Evolutionary conservation across 768 basidiomycete species (phyloP).

Genomic region (Leccinum barrowsii): DNA sequence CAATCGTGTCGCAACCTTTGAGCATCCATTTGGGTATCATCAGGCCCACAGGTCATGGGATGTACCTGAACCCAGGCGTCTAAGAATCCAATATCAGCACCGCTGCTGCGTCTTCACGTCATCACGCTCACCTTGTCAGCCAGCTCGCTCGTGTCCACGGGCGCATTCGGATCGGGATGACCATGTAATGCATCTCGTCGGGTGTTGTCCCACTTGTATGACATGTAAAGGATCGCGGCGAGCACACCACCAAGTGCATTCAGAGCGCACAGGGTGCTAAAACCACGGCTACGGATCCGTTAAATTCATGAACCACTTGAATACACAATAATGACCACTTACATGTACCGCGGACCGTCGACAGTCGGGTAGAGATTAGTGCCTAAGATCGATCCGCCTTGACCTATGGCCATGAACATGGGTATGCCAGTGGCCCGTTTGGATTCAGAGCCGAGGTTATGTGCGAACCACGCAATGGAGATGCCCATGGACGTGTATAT

Average conservation of each 20-base stretch:
- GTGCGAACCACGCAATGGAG: constrained; percentile 75
- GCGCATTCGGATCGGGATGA: constrained; percentile 39
- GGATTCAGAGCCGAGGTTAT: constrained; percentile 75
- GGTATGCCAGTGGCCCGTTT: constrained; percentile 76
- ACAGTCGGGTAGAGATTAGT: constrained; percentile 65
- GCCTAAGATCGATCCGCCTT: constrained; percentile 75
- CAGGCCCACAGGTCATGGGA: constrained; percentile 7
- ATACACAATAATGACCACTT: constrained; percentile 16
- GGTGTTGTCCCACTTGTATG: constrained; percentile 60
- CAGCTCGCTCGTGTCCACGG: constrained; percentile 59
- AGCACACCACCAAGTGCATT: constrained; percentile 13
- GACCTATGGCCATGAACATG: constrained; percentile 77
- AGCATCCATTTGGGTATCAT: neutral
- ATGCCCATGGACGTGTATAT: constrained; percentile 76
- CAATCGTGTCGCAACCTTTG: neutral
- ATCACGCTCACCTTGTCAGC: constrained; percentile 56
- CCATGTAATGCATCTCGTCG: constrained; percentile 52
- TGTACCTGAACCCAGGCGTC: constrained; percentile 22
- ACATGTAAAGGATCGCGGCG: constrained; percentile 50
- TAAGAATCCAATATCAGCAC: neutral
- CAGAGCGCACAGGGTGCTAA: constrained; percentile 46
- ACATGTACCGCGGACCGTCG: constrained; percentile 67
- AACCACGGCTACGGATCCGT: constrained; percentile 40
- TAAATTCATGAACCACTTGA: neutral
- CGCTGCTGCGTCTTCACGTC: neutral